phyloP scores from a whole-genome alignment of 139 green algal genomes.

The Trebouxia sp. region DNA sequence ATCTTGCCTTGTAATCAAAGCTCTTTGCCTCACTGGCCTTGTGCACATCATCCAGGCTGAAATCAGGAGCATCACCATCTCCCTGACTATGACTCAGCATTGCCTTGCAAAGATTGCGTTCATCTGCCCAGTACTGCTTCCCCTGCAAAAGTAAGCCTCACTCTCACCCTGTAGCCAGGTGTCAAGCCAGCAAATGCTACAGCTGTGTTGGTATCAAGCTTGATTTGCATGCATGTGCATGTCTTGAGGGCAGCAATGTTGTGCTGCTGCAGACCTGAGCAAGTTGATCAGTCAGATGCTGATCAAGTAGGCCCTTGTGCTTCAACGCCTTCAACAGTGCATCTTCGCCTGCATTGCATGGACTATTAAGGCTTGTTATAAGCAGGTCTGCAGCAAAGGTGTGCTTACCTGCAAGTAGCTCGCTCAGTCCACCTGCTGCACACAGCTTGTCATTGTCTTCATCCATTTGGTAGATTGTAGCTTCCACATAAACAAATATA shows the following conservation, averaged over 20 bases:
- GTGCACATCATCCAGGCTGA: slow-evolving; percentile 55
- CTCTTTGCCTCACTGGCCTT: slow-evolving; percentile 62
- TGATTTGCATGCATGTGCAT: too few species aligned
- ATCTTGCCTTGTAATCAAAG: slow-evolving; percentile 81
- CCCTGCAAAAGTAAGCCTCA: too few species aligned
- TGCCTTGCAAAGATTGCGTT: slow-evolving; percentile 52
- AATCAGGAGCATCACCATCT: too few species aligned
- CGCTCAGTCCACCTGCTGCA: background rate
- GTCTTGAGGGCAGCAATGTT: too few species aligned
- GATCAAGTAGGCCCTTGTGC: slow-evolving; percentile 40
- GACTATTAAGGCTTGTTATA: too few species aligned
- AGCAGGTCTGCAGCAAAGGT: too few species aligned
- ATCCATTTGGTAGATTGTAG: slow-evolving; percentile 74
- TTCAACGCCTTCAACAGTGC: slow-evolving; percentile 38
- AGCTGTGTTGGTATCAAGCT: background rate
- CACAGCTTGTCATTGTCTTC: slow-evolving; percentile 64
- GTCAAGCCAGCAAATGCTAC: too few species aligned
- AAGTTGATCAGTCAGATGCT: slow-evolving; percentile 46
- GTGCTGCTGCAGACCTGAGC: too few species aligned
- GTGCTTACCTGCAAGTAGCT: background rate
- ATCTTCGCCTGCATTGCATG: slow-evolving; percentile 31
- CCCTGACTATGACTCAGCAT: slow-evolving; percentile 35
- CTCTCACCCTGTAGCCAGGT: too few species aligned
- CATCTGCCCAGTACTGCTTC: slow-evolving; percentile 66
- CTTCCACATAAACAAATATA: slow-evolving; percentile 72